Percentiles rank a stretch among this genome's conserved stretches.
phyloP scores from a whole-genome alignment of 306 rosid genomes.

The Vachellia pachyceras region DNA sequence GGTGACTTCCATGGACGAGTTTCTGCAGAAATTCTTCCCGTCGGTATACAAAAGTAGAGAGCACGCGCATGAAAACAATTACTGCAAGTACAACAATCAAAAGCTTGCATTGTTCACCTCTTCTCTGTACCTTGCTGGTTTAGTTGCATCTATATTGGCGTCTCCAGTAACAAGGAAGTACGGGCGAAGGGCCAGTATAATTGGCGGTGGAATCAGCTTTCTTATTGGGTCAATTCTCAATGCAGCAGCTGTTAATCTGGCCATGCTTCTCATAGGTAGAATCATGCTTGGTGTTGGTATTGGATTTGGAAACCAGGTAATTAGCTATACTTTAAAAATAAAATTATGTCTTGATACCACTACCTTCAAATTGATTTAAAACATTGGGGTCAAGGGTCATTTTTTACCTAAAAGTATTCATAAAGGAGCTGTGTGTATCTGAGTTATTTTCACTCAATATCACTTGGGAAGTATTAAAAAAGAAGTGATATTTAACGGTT shows the following conservation, averaged over 20 bases:
- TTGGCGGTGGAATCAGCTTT: constrained; percentile 7
- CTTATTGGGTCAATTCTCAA: neutral
- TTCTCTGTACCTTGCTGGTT: constrained; percentile 9
- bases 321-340: neutral
- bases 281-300: constrained; percentile 16
- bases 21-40: neutral
- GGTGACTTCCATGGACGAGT: constrained; percentile 1
- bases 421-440: too few relatives aligned
- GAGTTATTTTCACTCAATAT: too few relatives aligned
- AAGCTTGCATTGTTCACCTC: neutral
- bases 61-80: neutral
- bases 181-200: constrained; percentile 1
- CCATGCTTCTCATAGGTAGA: constrained; percentile 5
- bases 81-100: constrained; percentile 2
- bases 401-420: too few relatives aligned
- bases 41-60: neutral
- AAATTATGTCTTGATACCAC: neutral
- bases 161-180: constrained; percentile 1
- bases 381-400: too few relatives aligned
- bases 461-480: too few relatives aligned
- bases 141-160: neutral
- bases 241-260: constrained; percentile 13
- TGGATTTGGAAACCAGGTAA: constrained; percentile 17
- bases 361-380: neutral
- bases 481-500: too few relatives aligned